A percentile compares a stretch with the other conserved stretches of the same genome.
Conservation (phyloP, 441 rosid species). For the Brassica balearica region DNA sequence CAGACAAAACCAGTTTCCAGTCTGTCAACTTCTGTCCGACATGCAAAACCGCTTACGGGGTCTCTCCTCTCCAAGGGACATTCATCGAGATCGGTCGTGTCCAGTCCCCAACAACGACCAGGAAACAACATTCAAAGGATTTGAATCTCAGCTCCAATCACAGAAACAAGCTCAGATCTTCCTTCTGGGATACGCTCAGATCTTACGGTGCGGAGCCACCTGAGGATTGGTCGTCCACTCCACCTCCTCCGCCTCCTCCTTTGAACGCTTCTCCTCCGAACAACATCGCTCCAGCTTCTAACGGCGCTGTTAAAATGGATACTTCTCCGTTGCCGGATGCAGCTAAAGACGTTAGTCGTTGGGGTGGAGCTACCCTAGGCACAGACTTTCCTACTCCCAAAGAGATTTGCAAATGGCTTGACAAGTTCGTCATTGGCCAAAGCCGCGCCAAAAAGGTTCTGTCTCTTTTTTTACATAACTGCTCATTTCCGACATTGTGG, state of each 20-base stretch:
- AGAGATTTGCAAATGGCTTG: slow-evolving; percentile 88
- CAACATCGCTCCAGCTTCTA: slow-evolving; percentile 66
- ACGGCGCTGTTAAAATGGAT: slow-evolving; percentile 62
- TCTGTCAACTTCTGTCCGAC: slow-evolving; percentile 89
- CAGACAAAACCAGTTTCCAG: slow-evolving; percentile 46
- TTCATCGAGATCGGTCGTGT: slow-evolving; percentile 81
- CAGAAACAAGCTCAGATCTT: slow-evolving; percentile 52
- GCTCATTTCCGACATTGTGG: slow-evolving; percentile 1
- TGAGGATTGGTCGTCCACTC: slow-evolving; percentile 60
- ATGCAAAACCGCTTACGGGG: slow-evolving; percentile 84
- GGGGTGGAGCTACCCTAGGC: slow-evolving; percentile 94
- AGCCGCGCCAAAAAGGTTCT: slow-evolving; percentile 79
- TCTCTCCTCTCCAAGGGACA: slow-evolving; percentile 83
- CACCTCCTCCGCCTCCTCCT: slow-evolving; percentile 48
- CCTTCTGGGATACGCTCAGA: slow-evolving; percentile 78
- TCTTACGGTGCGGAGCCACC: slow-evolving; percentile 76
- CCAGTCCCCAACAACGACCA: slow-evolving; percentile 35
- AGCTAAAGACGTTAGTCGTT: slow-evolving; percentile 47
- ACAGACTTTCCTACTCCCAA: slow-evolving; percentile 92
- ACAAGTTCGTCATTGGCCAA: slow-evolving; percentile 90
- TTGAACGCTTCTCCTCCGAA: slow-evolving; percentile 60
- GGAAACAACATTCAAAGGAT: slow-evolving; percentile 47
- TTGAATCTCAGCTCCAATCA: slow-evolving; percentile 30
- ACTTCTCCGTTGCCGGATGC: slow-evolving; percentile 51
- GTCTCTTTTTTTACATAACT: not conserved